A percentile compares a stretch with the other conserved stretches of the same genome.
phyloP scores from a whole-genome alignment of 2,329 filamentous ascomycete genomes.

The Diaporthe sp. region DNA sequence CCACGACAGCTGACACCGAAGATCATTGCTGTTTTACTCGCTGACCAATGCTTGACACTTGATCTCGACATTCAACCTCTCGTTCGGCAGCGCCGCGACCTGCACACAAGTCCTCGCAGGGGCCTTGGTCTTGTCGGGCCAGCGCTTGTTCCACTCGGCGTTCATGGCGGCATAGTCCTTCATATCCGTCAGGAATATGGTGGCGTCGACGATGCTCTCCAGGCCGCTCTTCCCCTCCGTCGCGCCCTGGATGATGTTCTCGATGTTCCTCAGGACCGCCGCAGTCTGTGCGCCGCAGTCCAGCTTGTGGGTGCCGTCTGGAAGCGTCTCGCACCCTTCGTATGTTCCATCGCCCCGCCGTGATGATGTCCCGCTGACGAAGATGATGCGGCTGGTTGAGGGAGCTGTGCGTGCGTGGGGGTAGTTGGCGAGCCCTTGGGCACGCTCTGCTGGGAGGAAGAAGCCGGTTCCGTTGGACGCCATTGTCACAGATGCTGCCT shows the following conservation, averaged over 20 bases:
- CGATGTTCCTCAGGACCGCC: conserved; percentile 52
- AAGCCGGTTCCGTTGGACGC: conserved; percentile 48
- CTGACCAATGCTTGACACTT: conserved; percentile 46
- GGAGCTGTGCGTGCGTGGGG: conserved; percentile 50
- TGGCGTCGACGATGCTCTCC: conserved; percentile 52
- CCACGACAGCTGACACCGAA: background rate
- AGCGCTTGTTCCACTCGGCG: conserved; percentile 52
- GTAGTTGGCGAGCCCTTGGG: conserved; percentile 53
- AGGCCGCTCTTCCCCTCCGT: conserved; percentile 48
- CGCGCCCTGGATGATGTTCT: conserved; percentile 48
- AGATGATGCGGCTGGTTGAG: conserved; percentile 45
- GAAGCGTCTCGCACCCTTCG: conserved; percentile 47
- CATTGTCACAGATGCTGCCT: conserved; percentile 19
- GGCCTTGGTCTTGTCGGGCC: conserved; percentile 49
- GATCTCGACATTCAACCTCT: conserved; percentile 51
- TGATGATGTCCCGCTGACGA: conserved; percentile 52
- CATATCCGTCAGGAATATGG: conserved; percentile 51
- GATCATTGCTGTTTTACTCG: background rate
- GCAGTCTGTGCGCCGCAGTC: conserved; percentile 51
- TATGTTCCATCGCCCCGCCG: conserved; percentile 51
- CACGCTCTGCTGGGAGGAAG: conserved; percentile 48
- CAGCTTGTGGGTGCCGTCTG: conserved; percentile 46
- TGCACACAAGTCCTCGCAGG: conserved; percentile 52
- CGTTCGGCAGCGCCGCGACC: conserved; percentile 51
- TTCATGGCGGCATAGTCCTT: conserved; percentile 52